These are phyloP conservation scores for Nyssa sinensis DNA, from an alignment of 148 eudicot genomes.

Conservation along the genomic window DNA sequence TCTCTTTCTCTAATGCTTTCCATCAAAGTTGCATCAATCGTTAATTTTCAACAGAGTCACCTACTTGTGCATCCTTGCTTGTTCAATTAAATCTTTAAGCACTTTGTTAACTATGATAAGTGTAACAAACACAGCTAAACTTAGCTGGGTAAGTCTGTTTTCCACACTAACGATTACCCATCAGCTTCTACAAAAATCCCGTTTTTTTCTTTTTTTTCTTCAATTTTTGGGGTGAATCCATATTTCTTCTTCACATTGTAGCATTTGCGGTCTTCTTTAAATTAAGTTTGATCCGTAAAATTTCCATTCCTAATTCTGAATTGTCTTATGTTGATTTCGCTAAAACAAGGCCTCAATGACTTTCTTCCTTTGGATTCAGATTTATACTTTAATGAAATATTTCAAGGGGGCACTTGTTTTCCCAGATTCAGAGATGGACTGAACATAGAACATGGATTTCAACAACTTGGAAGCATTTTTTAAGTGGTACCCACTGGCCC, in stretches of 20 bases:
- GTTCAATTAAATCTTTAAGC: conserved; percentile 17
- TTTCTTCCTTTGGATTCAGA: neutral
- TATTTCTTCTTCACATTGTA: neutral
- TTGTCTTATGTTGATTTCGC: too few relatives aligned
- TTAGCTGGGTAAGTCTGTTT: conserved; percentile 30
- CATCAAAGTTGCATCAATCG: too few relatives aligned
- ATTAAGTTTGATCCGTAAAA: too few relatives aligned
- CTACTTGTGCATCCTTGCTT: conserved; percentile 17
- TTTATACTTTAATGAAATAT: neutral
- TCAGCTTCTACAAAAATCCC: neutral
- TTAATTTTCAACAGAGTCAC: neutral
- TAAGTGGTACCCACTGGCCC: neutral
- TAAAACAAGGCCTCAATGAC: too few relatives aligned
- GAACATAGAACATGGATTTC: conserved; percentile 1
- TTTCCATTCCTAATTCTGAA: too few relatives aligned
- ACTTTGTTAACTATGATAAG: conserved; percentile 13
- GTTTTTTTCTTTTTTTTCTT: too few relatives aligned
- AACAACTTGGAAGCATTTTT: conserved; percentile 10
- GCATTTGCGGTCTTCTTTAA: neutral
- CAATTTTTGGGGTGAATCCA: too few relatives aligned
- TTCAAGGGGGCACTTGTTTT: neutral
- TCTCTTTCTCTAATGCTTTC: too few relatives aligned
- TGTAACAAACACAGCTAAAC: conserved; percentile 22
- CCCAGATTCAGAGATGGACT: neutral
- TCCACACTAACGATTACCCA: neutral